Percentiles rank a stretch among this genome's conserved stretches.
Conservation (phyloP, 331 rosid genomes). For the Telfairia occidentalis region DNA sequence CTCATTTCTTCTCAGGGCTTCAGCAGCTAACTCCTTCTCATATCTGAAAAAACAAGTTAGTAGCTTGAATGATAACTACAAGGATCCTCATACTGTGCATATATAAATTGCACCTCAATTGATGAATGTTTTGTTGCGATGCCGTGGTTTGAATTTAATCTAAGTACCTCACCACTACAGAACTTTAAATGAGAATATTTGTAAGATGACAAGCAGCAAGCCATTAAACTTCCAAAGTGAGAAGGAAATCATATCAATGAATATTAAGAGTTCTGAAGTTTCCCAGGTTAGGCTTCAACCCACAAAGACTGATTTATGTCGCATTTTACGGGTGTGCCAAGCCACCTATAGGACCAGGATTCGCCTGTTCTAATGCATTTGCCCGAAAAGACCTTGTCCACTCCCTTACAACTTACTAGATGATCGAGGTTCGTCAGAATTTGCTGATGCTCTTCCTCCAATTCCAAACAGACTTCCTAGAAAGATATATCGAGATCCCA, state of each 20-base stretch:
- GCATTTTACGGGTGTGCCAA: not conserved
- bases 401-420: not conserved
- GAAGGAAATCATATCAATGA: not conserved
- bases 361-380: not conserved
- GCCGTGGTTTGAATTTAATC: not conserved
- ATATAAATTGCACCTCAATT: not conserved
- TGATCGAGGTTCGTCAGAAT: not conserved
- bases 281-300: not conserved
- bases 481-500: too few relatives aligned
- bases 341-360: not conserved
- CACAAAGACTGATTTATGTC: not conserved
- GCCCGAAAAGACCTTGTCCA: not conserved
- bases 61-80: slow-evolving; percentile 1
- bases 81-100: not conserved
- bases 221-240: not conserved
- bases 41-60: slow-evolving; percentile 36
- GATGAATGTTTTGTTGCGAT: not conserved
- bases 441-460: not conserved
- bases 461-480: not conserved
- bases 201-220: not conserved
- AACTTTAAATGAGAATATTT: not conserved
- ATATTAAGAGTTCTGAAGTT: not conserved
- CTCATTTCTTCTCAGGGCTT: slow-evolving; percentile 82
- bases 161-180: not conserved
- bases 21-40: slow-evolving; percentile 76